Base-by-base conservation (phyloP, 306 rosid genomes). In the Senna tora region DNA sequence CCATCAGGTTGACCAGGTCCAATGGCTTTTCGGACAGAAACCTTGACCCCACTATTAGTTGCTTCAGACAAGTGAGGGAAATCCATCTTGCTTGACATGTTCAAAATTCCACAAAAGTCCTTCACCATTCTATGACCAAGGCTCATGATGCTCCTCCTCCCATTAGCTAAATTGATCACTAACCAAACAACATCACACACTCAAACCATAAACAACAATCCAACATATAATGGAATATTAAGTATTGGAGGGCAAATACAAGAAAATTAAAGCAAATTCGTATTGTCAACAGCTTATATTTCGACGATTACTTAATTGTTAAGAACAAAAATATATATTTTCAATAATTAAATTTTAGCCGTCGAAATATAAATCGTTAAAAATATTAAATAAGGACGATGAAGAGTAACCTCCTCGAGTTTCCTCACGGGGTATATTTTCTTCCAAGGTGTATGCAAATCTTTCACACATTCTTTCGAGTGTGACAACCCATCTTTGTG, bases 381-480 rank as follows among this genome's bases (percentile, higher is more conserved):
- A n/a, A n/a, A n/a, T n/a, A n/a, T n/a, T n/a, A 60, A 49, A 34
- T 51, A 16, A 34, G 60, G 60, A 38, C 9, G 42, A n/a, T 0
- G 3, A 22, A 16, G 46, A 62, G 15, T 75, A 30, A 83, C 89
- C 90, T 78, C 83, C 80, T 53, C 60, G 77, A 57, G 30, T 28
- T 8, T 84, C 85, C 51, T 28, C 6, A 64, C 8, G 13, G 3
- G 88, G 66, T 17, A 72, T 30, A 17, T 14, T 57, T 4, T 60
- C 57, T 16, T 66, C 17, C 20, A 72, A 61, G 67, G 75, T 53
- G 63, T n/a, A 57, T 41, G 52, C 34, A 43, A 77, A 45, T 77
- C 96, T 84, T 49, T 88, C 88, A 39, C 89, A 84, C 88, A 83
- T 93, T 77, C 93, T 88, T 72, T 88, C 72, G 1, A 93, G 90